phyloP scores from a whole-genome alignment of 495 filamentous ascomycete species.

The Niebla homalea region DNA sequence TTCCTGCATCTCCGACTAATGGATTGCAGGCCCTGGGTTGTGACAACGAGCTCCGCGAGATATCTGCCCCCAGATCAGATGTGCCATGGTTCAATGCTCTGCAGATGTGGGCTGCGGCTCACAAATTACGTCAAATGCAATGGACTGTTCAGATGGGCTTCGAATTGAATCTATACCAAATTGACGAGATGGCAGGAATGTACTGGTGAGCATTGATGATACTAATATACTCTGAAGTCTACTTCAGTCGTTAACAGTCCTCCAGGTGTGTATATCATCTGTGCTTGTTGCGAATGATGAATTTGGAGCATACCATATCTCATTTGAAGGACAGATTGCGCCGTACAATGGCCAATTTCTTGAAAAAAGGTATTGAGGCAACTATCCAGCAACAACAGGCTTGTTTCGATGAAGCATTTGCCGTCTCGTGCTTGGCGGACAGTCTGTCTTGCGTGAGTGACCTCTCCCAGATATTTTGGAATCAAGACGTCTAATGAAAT shows the following conservation, averaged over 20 bases:
- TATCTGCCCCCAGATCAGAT: too few relatives aligned
- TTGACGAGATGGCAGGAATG: conserved; percentile 78
- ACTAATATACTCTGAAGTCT: not conserved
- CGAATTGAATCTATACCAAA: conserved; percentile 77
- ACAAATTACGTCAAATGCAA: conserved; percentile 78
- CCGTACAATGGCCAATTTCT: too few relatives aligned
- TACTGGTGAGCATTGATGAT: conserved; percentile 52
- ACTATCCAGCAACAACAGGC: not conserved
- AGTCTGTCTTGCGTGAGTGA: conserved; percentile 40
- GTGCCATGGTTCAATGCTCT: conserved; percentile 52
- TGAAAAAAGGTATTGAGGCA: too few relatives aligned
- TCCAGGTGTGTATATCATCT: conserved; percentile 39
- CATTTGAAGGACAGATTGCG: conserved; percentile 8
- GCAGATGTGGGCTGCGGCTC: conserved; percentile 76
- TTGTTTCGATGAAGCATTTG: conserved; percentile 39
- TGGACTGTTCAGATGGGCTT: conserved; percentile 90
- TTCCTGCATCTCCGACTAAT: not conserved
- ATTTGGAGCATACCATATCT: conserved; percentile 53
- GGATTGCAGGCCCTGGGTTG: conserved; percentile 22
- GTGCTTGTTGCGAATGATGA: conserved; percentile 34
- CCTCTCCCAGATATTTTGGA: not conserved
- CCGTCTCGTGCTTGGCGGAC: conserved; percentile 57
- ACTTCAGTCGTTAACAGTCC: not conserved
- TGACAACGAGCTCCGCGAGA: conserved; percentile 52
- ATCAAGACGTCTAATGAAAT: not conserved